A percentile compares a stretch with the other conserved stretches of the same genome.
Evolutionary conservation across 352 stramenopile species (phyloP).

Genomic region (Phytophthora colocasiae): DNA sequence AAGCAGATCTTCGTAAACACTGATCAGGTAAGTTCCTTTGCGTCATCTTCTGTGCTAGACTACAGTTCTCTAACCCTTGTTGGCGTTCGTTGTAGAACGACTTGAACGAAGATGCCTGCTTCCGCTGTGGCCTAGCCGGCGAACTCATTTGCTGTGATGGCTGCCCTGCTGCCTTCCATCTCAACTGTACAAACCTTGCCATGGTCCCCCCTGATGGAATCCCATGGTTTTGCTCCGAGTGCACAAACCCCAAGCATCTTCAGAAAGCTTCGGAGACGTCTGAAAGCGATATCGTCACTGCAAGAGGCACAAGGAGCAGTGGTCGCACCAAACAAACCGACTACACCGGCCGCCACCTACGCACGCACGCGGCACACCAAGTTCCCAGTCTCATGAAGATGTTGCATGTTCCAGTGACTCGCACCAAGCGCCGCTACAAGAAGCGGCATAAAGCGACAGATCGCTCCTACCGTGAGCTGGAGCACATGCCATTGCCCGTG

Average conservation of each 20-base stretch:
- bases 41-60: not conserved
- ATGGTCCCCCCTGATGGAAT: constrained; percentile 59
- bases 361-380: constrained; percentile 47
- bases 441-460: constrained; percentile 59
- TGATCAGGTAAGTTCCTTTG: constrained; percentile 51
- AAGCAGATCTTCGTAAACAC: constrained; percentile 66
- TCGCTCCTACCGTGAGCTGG: constrained; percentile 67
- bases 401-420: constrained; percentile 46
- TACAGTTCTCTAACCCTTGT: constrained; percentile 9
- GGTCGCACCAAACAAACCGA: constrained; percentile 17
- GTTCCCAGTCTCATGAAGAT: constrained; percentile 73
- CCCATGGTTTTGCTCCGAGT: constrained; percentile 77
- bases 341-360: constrained; percentile 47
- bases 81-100: constrained; percentile 55
- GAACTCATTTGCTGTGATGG: constrained; percentile 86
- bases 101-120: constrained; percentile 83
- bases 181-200: constrained; percentile 77
- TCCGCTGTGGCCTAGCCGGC: constrained; percentile 73
- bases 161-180: constrained; percentile 78
- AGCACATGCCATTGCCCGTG: constrained; percentile 62
- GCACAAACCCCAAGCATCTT: constrained; percentile 56
- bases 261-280: constrained; percentile 33
- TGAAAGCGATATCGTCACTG: constrained; percentile 12
- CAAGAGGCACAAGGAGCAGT: constrained; percentile 25
- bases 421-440: constrained; percentile 55